These are phyloP conservation scores for Sanghuangporus baumii DNA, from an alignment of 1,284 basidiomycete species.

Conservation along the genomic window DNA sequence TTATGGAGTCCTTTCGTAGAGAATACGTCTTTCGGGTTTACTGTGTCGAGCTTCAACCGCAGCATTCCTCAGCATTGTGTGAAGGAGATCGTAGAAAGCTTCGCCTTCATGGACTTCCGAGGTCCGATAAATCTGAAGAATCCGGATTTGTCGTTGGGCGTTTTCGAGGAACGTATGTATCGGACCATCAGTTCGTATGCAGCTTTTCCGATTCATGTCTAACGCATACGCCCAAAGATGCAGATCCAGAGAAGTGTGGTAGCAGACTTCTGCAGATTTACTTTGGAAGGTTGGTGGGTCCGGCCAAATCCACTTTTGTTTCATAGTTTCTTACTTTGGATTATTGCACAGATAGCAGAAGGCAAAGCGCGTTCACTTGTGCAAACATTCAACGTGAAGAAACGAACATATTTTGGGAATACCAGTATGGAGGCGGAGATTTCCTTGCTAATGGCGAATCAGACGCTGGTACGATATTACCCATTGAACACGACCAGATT, in stretches of 20 bases:
- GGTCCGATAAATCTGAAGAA: conserved; percentile 83
- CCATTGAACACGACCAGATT: conserved; percentile 2
- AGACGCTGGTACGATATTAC: conserved; percentile 62
- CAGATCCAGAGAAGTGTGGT: conserved; percentile 48
- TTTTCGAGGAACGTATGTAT: conserved; percentile 85
- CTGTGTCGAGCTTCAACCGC: conserved; percentile 74
- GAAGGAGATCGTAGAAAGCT: conserved; percentile 70
- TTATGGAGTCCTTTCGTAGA: conserved; percentile 59
- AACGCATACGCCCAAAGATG: conserved; percentile 33
- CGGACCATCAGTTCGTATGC: conserved; percentile 3
- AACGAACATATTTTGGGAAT: conserved; percentile 88
- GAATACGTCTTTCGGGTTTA: conserved; percentile 76
- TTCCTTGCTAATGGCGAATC: conserved; percentile 93
- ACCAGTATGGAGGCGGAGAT: conserved; percentile 98
- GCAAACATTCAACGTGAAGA: conserved; percentile 80
- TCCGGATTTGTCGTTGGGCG: conserved; percentile 74
- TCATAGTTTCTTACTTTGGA: not conserved
- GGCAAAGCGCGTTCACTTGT: conserved; percentile 70
- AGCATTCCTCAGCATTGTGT: conserved; percentile 64
- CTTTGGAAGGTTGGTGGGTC: conserved; percentile 82
- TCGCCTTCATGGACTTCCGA: conserved; percentile 79
- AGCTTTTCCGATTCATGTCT: not conserved
- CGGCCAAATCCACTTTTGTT: conserved; percentile 15
- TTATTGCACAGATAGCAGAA: conserved; percentile 52
- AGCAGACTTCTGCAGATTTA: conserved; percentile 66